These are phyloP conservation scores for Voacanga thouarsii DNA, from an alignment of 257 asterid species.

Conservation along the genomic window DNA sequence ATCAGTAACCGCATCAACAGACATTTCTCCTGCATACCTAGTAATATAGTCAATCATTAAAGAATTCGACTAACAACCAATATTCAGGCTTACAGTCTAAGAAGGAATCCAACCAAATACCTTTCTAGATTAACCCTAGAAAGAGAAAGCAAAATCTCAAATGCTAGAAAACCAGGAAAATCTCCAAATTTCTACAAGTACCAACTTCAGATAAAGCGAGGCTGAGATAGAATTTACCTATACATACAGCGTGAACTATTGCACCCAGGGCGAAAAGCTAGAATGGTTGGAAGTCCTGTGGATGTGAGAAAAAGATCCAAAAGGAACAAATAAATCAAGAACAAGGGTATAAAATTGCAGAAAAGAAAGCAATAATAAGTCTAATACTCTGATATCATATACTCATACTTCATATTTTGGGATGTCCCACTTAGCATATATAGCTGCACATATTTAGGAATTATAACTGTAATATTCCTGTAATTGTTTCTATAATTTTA, in stretches of 20 bases:
- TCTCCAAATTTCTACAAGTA: background rate
- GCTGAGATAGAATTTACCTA: conserved; percentile 45
- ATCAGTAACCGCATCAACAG: conserved; percentile 79
- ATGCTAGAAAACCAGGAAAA: background rate
- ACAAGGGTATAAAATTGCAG: background rate
- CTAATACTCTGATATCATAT: background rate
- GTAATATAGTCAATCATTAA: conserved; percentile 22
- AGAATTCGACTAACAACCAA: background rate
- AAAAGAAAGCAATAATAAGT: background rate
- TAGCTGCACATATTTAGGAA: too few relatives aligned
- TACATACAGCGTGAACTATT: conserved; percentile 61
- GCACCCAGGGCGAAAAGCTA: conserved; percentile 94
- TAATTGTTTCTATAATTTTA: too few relatives aligned
- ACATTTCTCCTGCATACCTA: conserved; percentile 79
- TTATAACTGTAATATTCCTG: too few relatives aligned
- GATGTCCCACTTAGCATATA: too few relatives aligned
- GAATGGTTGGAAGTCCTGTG: conserved; percentile 78
- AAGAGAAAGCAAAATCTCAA: background rate
- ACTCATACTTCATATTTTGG: background rate
- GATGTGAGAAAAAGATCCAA: conserved; percentile 16
- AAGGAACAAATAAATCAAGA: conserved; percentile 11
- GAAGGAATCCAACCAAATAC: background rate
- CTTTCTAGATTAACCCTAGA: background rate
- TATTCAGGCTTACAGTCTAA: background rate
- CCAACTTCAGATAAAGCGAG: background rate